phyloP scores from a whole-genome alignment of 2,329 filamentous ascomycete species.

The Fusarium sp. region DNA sequence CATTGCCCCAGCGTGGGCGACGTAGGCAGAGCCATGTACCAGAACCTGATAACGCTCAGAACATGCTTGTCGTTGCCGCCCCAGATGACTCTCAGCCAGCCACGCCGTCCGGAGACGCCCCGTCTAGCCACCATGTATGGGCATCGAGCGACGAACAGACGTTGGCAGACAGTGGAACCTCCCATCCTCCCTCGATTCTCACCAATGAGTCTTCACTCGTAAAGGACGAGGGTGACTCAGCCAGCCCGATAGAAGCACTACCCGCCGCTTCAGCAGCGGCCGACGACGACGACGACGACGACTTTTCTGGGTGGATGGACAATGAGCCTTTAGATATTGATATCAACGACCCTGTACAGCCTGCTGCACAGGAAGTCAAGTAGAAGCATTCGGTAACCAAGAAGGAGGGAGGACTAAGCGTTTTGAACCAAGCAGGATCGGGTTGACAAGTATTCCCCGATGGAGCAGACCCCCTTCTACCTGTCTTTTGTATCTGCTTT shows the following conservation, averaged over 20 bases:
- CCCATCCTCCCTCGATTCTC: conserved; percentile 18
- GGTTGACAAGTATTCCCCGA: conserved; percentile 16
- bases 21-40: conserved; percentile 51
- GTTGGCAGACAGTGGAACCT: conserved; percentile 27
- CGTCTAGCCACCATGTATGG: conserved; percentile 33
- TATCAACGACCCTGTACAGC: conserved; percentile 31
- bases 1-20: conserved; percentile 55
- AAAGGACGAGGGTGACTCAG: conserved; percentile 18
- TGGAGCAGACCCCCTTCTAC: conserved; percentile 15
- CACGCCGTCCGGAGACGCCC: conserved; percentile 59
- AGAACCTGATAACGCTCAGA: conserved; percentile 57
- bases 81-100: conserved; percentile 70
- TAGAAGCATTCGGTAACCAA: conserved; percentile 19
- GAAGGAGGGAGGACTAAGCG: conserved; percentile 18
- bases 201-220: conserved; percentile 23
- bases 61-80: conserved; percentile 72
- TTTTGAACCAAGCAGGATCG: conserved; percentile 26
- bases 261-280: conserved; percentile 31
- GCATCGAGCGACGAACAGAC: conserved; percentile 28
- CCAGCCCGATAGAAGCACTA: conserved; percentile 21
- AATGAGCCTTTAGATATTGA: conserved; percentile 46
- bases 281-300: conserved; percentile 51
- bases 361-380: conserved; percentile 39
- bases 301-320: conserved; percentile 53
- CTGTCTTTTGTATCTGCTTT: conserved; percentile 7